A percentile compares a stretch with the other conserved stretches of the same genome.
These are phyloP conservation scores for Aspergillus neoniger DNA, from an alignment of 2,329 filamentous ascomycete genomes.

Conservation along the genomic window DNA sequence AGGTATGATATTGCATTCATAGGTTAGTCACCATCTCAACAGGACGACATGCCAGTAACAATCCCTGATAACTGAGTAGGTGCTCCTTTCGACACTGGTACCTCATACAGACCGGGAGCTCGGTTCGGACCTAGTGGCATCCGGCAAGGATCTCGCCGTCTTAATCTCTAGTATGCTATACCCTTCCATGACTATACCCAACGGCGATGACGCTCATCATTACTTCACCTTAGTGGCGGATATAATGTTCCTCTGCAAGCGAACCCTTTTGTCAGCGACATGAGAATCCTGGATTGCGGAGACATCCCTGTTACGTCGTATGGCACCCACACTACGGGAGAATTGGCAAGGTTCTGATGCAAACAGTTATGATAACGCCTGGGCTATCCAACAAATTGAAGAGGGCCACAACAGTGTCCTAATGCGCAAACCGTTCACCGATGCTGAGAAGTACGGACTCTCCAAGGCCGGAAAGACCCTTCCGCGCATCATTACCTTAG, in stretches of 20 bases:
- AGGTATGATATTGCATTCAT: constrained; percentile 86
- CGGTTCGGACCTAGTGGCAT: constrained; percentile 84
- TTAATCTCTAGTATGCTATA: constrained; percentile 79
- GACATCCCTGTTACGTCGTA: constrained; percentile 84
- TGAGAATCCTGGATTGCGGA: constrained; percentile 78
- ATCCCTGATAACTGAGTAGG: constrained; percentile 47
- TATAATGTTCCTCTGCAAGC: constrained; percentile 81
- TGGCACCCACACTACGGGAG: constrained; percentile 31
- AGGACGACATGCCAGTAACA: background rate
- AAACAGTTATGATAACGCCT: constrained; percentile 75
- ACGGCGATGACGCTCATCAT: constrained; percentile 42
- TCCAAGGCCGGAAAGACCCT: constrained; percentile 74
- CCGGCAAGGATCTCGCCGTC: constrained; percentile 78
- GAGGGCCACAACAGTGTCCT: constrained; percentile 78
- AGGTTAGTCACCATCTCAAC: constrained; percentile 49
- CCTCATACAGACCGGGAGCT: constrained; percentile 80
- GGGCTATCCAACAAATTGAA: constrained; percentile 80
- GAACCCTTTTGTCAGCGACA: constrained; percentile 81
- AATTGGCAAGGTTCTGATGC: background rate
- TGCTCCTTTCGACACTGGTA: constrained; percentile 83
- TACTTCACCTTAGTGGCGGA: constrained; percentile 67
- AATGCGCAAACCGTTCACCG: constrained; percentile 68
- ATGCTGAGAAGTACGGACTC: constrained; percentile 66
- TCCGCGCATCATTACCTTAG: constrained; percentile 76
- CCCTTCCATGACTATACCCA: constrained; percentile 20